Evolutionary conservation across 192 early-diverging fungal species (phyloP), one percentile per base, ranked within the genome.

Genomic region (Entomortierella parvispora): DNA sequence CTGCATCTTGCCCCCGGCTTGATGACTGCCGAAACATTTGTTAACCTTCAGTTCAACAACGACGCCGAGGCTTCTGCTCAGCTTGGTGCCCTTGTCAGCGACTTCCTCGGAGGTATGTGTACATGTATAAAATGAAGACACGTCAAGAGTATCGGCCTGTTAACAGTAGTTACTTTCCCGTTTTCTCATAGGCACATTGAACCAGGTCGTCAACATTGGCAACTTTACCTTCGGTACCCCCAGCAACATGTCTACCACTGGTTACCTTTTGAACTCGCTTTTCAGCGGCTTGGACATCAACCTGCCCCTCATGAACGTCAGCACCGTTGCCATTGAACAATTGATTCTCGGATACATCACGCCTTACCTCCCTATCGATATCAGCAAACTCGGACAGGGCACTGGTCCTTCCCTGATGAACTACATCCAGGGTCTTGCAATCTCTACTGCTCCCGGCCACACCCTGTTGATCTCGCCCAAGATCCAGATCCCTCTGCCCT

Each of bases 31-130:
- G 65, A 77, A 34, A 58, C 64, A 4, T 50, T 68, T 32, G 66
- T 77, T n/a, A 44, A 77, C 20, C 66, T 77, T 37, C 47, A 62
- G 48, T 77, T 77, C 49, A 77, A 77, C 58, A 77, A 77, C 61
- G 60, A 57, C 20, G 54, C 65, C 3, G 34, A 50, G 2, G 74
- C 74, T 18, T 33, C 74, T 22, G 47, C 11, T 2, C 74, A 77
- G 31, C 23, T 77, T 32, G 74, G 58, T 11, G 61, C 60, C 23
- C 32, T 77, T 53, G 65, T 77, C 8, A 59, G 51, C 20, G 66
- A 68, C n/a, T 77, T 77, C 60, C 45, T 77, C 51, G 33, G 57
- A 33, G 74, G 74, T 77, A 68, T 25, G 55, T n/a, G n/a, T n/a
- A n/a, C n/a, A n/a, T n/a, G n/a, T n/a, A n/a, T n/a, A n/a, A n/a